A percentile compares a stretch with the other conserved stretches of the same genome.
Evolutionary conservation across 495 filamentous ascomycete genomes (phyloP).

Genomic region (Umbilicaria muhlenbergii): DNA sequence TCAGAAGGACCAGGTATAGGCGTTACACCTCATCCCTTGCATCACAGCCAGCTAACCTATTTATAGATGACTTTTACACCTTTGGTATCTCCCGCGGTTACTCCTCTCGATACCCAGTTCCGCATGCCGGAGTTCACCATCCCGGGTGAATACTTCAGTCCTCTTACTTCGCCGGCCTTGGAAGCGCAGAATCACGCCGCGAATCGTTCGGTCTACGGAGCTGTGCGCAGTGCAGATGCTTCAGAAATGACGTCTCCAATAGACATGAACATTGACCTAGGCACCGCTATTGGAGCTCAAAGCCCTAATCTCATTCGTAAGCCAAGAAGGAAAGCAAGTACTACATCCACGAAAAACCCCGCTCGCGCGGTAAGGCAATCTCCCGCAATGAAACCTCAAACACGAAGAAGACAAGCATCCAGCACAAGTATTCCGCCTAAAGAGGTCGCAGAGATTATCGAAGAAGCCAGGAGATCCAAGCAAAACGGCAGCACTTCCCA

Average conservation of each 20-base stretch:
- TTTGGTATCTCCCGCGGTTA: conserved; percentile 86
- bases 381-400: conserved; percentile 67
- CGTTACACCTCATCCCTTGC: not conserved
- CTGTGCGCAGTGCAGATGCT: conserved; percentile 20
- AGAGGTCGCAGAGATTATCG: conserved; percentile 32
- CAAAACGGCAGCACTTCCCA: conserved; percentile 16
- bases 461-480: conserved; percentile 18
- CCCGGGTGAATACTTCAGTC: conserved; percentile 84
- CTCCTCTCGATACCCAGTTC: conserved; percentile 76
- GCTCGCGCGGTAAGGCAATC: conserved; percentile 51
- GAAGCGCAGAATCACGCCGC: conserved; percentile 52
- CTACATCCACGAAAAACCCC: conserved; percentile 24
- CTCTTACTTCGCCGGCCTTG: conserved; percentile 80
- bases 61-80: conserved; percentile 78
- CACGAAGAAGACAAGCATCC: conserved; percentile 41
- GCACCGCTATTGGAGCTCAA: conserved; percentile 20
- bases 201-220: conserved; percentile 20
- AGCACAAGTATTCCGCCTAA: conserved; percentile 41
- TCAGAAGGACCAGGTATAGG: conserved; percentile 65
- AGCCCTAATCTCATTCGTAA: conserved; percentile 21
- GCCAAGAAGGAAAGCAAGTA: conserved; percentile 18
- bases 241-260: conserved; percentile 28
- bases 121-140: conserved; percentile 66
- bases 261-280: conserved; percentile 28
- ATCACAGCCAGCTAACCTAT: conserved; percentile 1